These are phyloP conservation scores for Nicotiana rustica DNA, from an alignment of 305 asterid species.

Conservation along the genomic window DNA sequence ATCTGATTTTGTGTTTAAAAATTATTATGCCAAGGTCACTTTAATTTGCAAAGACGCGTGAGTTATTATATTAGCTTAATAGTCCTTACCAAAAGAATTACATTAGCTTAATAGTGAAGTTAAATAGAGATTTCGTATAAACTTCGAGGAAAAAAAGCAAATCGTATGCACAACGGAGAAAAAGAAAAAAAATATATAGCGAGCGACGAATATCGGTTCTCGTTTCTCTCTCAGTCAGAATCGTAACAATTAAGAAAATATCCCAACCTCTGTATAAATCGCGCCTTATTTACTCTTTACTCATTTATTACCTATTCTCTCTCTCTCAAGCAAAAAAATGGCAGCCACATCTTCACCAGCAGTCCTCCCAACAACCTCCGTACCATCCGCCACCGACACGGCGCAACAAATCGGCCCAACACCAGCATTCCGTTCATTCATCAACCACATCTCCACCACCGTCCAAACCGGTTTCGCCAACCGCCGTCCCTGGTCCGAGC, in stretches of 20 bases:
- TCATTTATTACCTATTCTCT: neutral
- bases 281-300: neutral
- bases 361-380: conserved; percentile 60
- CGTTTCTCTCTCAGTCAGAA: conserved; percentile 6
- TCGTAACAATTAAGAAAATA: conserved; percentile 27
- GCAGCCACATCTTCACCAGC: conserved; percentile 65
- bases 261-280: neutral
- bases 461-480: conserved; percentile 68
- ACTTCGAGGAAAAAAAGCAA: neutral
- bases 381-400: conserved; percentile 38
- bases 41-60: no score
- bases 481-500: conserved; percentile 91
- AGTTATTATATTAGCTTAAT: neutral
- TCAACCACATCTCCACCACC: conserved; percentile 56
- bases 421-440: conserved; percentile 60
- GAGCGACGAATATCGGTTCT: neutral
- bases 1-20: no score
- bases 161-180: neutral
- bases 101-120: neutral
- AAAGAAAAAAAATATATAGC: no score
- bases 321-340: conserved; percentile 3
- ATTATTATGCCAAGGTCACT: no score
- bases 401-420: conserved; percentile 41
- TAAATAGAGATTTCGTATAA: neutral
- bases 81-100: neutral